phyloP scores from a whole-genome alignment of 177 flowering plant species.

The Vitis hybrid region DNA sequence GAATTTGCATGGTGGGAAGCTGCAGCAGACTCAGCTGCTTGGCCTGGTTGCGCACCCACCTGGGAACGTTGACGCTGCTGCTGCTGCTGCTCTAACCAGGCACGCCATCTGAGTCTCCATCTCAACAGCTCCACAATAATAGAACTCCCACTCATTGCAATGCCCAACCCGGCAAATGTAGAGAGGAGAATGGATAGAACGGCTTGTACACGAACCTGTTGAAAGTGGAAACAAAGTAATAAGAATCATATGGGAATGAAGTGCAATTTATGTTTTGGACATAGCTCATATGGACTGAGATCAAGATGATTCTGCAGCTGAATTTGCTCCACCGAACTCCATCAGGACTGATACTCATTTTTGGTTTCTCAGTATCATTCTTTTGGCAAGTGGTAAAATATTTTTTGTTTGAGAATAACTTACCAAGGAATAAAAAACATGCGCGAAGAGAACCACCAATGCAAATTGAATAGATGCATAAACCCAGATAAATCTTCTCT shows the following conservation, averaged over 20 bases:
- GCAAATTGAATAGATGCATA: constrained; percentile 65
- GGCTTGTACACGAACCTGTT: constrained; percentile 69
- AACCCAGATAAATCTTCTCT: constrained; percentile 64
- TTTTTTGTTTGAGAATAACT: constrained; percentile 7
- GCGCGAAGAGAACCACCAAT: constrained; percentile 65
- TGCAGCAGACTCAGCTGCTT: constrained; percentile 8
- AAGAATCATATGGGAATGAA: not conserved
- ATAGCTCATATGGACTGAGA: no score
- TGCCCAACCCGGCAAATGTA: constrained; percentile 80
- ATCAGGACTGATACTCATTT: no score
- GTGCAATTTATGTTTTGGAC: not conserved
- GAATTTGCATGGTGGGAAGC: constrained; percentile 1
- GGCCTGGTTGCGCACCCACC: constrained; percentile 12
- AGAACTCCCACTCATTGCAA: constrained; percentile 77
- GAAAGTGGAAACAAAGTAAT: constrained; percentile 1
- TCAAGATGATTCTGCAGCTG: no score
- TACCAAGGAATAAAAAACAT: constrained; percentile 63
- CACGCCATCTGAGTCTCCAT: constrained; percentile 55
- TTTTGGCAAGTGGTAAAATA: not conserved
- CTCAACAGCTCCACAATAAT: constrained; percentile 65
- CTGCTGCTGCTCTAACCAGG: constrained; percentile 17
- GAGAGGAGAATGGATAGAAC: constrained; percentile 78
- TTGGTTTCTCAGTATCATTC: not conserved
- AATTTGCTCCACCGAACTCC: no score
- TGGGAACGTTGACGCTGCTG: constrained; percentile 22